Conservation (phyloP, 2,329 filamentous ascomycete species). For the Diaporthe velutina region DNA sequence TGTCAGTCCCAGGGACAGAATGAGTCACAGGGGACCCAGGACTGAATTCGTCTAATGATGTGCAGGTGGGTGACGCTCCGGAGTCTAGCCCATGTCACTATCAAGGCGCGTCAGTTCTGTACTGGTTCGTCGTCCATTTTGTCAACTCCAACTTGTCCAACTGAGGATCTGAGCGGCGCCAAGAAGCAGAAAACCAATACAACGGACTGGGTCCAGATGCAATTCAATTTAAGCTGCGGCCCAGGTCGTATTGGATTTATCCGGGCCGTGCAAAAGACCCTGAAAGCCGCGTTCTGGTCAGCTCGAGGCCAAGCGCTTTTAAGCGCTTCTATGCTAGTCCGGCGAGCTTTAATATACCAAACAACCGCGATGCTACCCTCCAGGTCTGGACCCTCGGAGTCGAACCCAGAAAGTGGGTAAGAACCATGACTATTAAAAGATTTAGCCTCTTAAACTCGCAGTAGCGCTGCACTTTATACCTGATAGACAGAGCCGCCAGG, state of each 20-base stretch:
- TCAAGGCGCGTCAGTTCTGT: background rate
- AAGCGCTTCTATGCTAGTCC: constrained; percentile 23
- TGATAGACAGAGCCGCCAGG: constrained; percentile 32
- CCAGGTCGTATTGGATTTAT: constrained; percentile 17
- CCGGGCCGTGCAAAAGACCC: constrained; percentile 26
- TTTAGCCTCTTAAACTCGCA: constrained; percentile 26
- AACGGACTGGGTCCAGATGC: constrained; percentile 4
- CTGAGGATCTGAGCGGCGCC: background rate
- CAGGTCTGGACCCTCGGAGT: constrained; percentile 14
- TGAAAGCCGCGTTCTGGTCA: background rate
- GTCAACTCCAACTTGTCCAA: background rate
- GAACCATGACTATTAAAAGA: constrained; percentile 30
- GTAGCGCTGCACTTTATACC: constrained; percentile 12
- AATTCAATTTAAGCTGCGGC: constrained; percentile 18
- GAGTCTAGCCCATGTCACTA: background rate
- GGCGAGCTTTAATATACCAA: constrained; percentile 25
- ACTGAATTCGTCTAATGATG: background rate
- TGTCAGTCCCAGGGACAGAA: too few species aligned
- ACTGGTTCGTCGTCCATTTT: background rate
- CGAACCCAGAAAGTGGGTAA: constrained; percentile 27
- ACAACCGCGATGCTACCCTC: constrained; percentile 27
- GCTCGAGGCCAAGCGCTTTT: constrained; percentile 24
- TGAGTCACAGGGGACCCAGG: background rate
- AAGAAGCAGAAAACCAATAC: constrained; percentile 8
- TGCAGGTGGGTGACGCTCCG: background rate